These are phyloP conservation scores for Flaveria linearis DNA, from an alignment of 129 eudicot genomes.

Conservation along the genomic window DNA sequence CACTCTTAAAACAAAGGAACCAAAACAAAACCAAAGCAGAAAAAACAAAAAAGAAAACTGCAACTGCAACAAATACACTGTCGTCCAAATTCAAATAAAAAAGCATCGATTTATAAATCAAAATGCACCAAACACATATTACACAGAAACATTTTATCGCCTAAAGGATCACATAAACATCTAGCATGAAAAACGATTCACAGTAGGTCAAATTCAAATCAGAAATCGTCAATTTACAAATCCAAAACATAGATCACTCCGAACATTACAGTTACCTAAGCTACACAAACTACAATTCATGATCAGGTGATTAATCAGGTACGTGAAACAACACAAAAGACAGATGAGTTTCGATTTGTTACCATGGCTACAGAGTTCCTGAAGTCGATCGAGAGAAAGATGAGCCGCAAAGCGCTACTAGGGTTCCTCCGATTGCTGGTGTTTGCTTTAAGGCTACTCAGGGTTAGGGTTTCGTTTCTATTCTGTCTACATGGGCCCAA, in stretches of 20 bases:
- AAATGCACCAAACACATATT: background rate
- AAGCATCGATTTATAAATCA: too few species aligned
- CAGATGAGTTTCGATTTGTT: background rate
- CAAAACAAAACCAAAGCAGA: background rate
- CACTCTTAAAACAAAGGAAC: background rate
- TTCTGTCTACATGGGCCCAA: background rate
- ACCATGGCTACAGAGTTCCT: slow-evolving; percentile 1
- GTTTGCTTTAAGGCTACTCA: background rate
- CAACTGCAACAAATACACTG: too few species aligned
- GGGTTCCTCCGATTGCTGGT: background rate
- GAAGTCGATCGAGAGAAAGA: background rate
- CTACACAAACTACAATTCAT: background rate
- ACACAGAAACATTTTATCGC: too few species aligned
- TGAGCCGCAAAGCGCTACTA: background rate
- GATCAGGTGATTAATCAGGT: background rate
- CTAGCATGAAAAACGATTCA: background rate
- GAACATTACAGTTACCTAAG: background rate
- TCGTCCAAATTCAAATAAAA: too few species aligned
- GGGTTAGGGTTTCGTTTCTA: slow-evolving; percentile 8
- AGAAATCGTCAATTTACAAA: background rate
- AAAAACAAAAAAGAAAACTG: too few species aligned
- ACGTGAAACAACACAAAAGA: background rate
- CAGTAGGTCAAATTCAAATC: background rate
- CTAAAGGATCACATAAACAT: too few species aligned
- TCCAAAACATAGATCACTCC: background rate